These are phyloP conservation scores for Alternaria arbusti DNA, from an alignment of 2,329 filamentous ascomycete genomes.

Conservation along the genomic window DNA sequence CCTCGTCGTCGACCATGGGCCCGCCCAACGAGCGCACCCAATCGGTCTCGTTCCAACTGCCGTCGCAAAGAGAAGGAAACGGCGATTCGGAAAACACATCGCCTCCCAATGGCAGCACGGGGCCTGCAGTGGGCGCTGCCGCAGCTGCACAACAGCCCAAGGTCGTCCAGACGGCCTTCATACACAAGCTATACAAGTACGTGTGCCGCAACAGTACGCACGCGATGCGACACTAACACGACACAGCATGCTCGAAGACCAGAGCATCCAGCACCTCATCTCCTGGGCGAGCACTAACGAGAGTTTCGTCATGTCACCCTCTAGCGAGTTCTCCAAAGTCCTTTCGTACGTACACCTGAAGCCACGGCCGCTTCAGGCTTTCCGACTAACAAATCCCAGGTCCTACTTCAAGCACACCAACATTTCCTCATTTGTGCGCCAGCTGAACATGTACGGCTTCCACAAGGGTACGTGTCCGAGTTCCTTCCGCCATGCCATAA, in stretches of 20 bases:
- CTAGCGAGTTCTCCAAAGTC: constrained; percentile 96
- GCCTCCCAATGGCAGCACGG: constrained; percentile 47
- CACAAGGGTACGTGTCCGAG: constrained; percentile 77
- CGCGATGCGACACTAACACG: constrained; percentile 37
- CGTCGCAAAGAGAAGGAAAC: constrained; percentile 26
- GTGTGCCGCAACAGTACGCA: constrained; percentile 38
- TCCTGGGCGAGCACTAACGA: constrained; percentile 94
- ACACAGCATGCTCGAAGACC: constrained; percentile 92
- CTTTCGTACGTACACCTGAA: constrained; percentile 74
- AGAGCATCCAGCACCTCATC: constrained; percentile 90
- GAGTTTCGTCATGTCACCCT: constrained; percentile 98
- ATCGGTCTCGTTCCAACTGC: constrained; percentile 7
- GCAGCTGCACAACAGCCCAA: constrained; percentile 90
- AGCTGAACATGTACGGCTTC: constrained; percentile 99
- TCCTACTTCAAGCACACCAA: constrained; percentile 99
- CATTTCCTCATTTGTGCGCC: constrained; percentile 96
- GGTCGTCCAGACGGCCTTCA: constrained; percentile 97
- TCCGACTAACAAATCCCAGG: constrained; percentile 56
- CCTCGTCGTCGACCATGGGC: constrained; percentile 52
- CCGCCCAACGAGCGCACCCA: constrained; percentile 56
- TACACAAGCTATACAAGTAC: constrained; percentile 98
- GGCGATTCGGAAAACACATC: constrained; percentile 41
- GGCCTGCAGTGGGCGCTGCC: constrained; percentile 62
- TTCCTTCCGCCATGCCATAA: not conserved
- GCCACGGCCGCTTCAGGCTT: constrained; percentile 32